phyloP scores from a whole-genome alignment of 805 yeast species.

The Kluyveromyces siamensis region DNA sequence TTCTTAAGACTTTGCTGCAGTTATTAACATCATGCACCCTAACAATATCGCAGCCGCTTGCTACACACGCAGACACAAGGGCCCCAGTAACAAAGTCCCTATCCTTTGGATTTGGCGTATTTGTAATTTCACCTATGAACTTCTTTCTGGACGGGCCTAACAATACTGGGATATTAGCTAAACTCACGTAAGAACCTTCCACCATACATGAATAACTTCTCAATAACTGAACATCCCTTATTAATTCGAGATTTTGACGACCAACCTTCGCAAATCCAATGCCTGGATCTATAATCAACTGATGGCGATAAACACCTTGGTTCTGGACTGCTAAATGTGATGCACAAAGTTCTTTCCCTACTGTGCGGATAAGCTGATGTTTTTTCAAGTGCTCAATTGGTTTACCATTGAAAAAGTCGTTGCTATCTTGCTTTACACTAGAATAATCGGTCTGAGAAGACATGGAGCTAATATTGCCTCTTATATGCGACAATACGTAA shows the following conservation, averaged over 20 bases:
- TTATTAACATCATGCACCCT: conserved; percentile 79
- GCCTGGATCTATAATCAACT: conserved; percentile 88
- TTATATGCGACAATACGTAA: conserved; percentile 71
- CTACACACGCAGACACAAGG: conserved; percentile 61
- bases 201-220: conserved; percentile 38
- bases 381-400: conserved; percentile 7
- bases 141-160: conserved; percentile 85
- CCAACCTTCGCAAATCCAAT: conserved; percentile 86
- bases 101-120: conserved; percentile 44
- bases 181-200: conserved; percentile 21
- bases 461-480: conserved; percentile 81
- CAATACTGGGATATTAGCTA: conserved; percentile 48
- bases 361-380: conserved; percentile 37
- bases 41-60: conserved; percentile 68
- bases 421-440: conserved; percentile 26
- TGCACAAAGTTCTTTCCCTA: conserved; percentile 55
- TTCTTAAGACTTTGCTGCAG: conserved; percentile 41
- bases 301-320: conserved; percentile 78
- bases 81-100: conserved; percentile 74
- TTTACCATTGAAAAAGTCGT: conserved; percentile 13
- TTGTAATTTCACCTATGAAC: conserved; percentile 71
- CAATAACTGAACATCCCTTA: conserved; percentile 39
- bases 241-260: conserved; percentile 58
- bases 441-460: conserved; percentile 44
- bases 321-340: conserved; percentile 47